phyloP scores from a whole-genome alignment of 169 alveolate species.

The Fabrea salina region DNA sequence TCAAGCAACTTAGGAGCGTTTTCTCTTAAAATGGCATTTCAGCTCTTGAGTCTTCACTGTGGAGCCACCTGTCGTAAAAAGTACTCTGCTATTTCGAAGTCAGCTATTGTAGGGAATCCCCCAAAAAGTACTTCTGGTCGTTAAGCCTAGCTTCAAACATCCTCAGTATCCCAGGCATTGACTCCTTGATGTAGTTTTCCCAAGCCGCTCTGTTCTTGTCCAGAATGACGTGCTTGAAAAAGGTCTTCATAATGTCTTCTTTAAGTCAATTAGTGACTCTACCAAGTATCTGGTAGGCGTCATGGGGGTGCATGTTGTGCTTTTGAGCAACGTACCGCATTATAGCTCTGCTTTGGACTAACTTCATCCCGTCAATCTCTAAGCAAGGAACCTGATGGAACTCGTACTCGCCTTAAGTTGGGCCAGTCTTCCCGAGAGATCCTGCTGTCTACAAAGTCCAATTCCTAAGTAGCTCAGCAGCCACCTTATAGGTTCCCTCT shows the following conservation, averaged over 20 bases:
- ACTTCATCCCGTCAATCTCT: conserved; percentile 58
- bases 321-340: conserved; percentile 49
- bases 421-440: conserved; percentile 46
- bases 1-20: no score
- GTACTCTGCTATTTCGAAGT: not conserved
- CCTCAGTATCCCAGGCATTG: not conserved
- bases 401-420: conserved; percentile 43
- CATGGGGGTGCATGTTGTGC: conserved; percentile 40
- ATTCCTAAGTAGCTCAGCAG: conserved; percentile 44
- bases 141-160: conserved; percentile 2
- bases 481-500: conserved; percentile 57
- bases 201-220: not conserved
- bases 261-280: not conserved
- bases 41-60: no score
- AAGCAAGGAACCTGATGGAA: conserved; percentile 66
- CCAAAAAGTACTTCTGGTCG: conserved; percentile 19
- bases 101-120: conserved; percentile 35
- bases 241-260: not conserved
- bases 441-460: conserved; percentile 47
- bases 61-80: no score
- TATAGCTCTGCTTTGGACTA: conserved; percentile 58
- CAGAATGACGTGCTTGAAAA: not conserved
- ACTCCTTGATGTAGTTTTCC: not conserved
- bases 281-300: conserved; percentile 10
- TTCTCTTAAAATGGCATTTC: no score